Percentiles rank a stretch among this genome's conserved stretches.
Evolutionary conservation across 768 basidiomycete genomes (phyloP).

Genomic region (Austroboletus festivus): DNA sequence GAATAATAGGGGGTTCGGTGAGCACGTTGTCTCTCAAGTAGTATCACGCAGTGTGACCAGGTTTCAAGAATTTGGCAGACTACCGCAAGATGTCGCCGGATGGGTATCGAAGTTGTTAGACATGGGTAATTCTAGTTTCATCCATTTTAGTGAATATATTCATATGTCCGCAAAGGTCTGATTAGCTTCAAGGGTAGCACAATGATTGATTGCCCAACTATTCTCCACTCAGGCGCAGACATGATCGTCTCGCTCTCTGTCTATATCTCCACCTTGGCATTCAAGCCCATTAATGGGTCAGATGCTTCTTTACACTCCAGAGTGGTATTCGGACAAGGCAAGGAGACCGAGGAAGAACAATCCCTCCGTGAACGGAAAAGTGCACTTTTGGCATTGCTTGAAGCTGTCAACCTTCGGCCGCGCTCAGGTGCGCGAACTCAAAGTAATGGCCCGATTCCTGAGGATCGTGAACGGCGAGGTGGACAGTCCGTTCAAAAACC

Average conservation of each 20-base stretch:
- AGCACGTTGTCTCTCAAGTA: constrained; percentile 6
- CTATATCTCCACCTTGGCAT: constrained; percentile 67
- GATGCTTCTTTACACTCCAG: constrained; percentile 27
- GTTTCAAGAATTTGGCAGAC: constrained; percentile 66
- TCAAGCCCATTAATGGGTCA: constrained; percentile 44
- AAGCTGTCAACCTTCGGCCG: constrained; percentile 68
- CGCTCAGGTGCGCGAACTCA: too few relatives aligned
- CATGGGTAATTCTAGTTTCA: constrained; percentile 41
- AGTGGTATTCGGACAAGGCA: constrained; percentile 65
- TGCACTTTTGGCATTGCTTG: constrained; percentile 71
- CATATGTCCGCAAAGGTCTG: constrained; percentile 41
- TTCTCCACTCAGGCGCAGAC: constrained; percentile 69
- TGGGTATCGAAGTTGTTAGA: constrained; percentile 79
- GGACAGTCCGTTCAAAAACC: constrained; percentile 39
- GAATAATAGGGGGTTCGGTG: constrained; percentile 65
- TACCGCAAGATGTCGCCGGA: constrained; percentile 64
- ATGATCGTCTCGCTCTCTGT: constrained; percentile 75
- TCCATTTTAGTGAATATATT: constrained; percentile 2
- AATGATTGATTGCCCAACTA: constrained; percentile 75
- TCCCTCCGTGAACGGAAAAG: constrained; percentile 76
- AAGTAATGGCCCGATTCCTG: constrained; percentile 27
- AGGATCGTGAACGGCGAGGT: constrained; percentile 34
- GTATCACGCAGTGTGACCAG: not conserved
- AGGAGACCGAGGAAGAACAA: constrained; percentile 78
- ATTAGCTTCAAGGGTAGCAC: constrained; percentile 65